phyloP scores from a whole-genome alignment of 441 rosid genomes.

The Flueggea neowawraea region DNA sequence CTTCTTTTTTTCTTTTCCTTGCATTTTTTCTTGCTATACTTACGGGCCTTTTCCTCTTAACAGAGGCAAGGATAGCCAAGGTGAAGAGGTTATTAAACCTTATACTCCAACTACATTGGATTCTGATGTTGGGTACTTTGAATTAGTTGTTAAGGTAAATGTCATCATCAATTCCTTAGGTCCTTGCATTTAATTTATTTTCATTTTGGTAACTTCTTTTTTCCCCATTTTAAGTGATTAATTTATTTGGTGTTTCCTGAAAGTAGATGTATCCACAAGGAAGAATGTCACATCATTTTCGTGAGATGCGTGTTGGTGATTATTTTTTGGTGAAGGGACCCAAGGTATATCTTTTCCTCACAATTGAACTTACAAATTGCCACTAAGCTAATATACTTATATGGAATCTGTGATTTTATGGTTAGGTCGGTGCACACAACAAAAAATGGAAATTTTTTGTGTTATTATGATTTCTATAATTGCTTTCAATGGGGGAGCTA shows the following conservation, averaged over 20 bases:
- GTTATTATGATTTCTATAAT: too few species aligned
- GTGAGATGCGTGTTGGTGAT: constrained; percentile 85
- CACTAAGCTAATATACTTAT: background rate
- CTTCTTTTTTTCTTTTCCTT: background rate
- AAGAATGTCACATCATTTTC: constrained; percentile 96
- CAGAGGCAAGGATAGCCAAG: constrained; percentile 88
- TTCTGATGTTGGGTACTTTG: constrained; percentile 87
- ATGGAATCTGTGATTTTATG: background rate
- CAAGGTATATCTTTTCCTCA: constrained; percentile 47
- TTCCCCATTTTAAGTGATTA: background rate
- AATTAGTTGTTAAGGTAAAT: constrained; percentile 81
- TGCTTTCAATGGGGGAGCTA: too few species aligned
- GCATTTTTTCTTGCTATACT: background rate
- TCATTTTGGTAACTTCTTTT: too few species aligned
- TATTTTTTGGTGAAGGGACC: constrained; percentile 91
- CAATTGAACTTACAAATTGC: constrained; percentile 1
- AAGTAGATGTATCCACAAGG: constrained; percentile 95
- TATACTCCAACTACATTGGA: constrained; percentile 95
- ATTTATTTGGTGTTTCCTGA: constrained; percentile 12
- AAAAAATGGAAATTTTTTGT: background rate
- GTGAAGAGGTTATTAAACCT: constrained; percentile 86
- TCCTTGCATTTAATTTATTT: too few species aligned
- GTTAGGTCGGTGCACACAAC: background rate
- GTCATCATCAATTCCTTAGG: too few species aligned
- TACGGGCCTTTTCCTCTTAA: constrained; percentile 2